These are phyloP conservation scores for Scutellaria barbata DNA, from an alignment of 257 asterid genomes.

Conservation along the genomic window DNA sequence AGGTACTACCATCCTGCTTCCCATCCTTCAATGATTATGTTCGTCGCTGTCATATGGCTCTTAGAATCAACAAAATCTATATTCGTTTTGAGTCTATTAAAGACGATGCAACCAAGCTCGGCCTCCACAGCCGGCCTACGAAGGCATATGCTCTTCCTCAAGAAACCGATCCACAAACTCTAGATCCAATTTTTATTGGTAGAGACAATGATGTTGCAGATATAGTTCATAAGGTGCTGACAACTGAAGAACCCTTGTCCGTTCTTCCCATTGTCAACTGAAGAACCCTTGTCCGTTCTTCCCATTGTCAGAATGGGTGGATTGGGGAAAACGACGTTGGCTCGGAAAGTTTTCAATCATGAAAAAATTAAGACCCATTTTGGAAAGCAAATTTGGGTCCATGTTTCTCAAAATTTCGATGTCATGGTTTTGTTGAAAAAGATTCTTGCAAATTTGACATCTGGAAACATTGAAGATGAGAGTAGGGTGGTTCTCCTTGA, in stretches of 20 bases:
- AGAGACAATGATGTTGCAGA: not conserved
- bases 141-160: not conserved
- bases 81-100: not conserved
- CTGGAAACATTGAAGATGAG: not conserved
- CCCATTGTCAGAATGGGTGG: not conserved
- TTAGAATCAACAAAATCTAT: not conserved
- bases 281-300: not conserved
- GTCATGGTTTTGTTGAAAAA: not conserved
- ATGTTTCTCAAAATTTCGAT: not conserved
- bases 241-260: not conserved
- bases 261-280: not conserved
- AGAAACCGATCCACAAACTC: not conserved
- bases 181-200: conserved; percentile 10
- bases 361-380: not conserved
- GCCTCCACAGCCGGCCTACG: not conserved
- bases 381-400: not conserved
- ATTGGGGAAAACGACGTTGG: not conserved
- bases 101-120: not conserved
- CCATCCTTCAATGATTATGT: not conserved
- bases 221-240: not conserved
- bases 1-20: not conserved
- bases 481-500: not conserved
- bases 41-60: not conserved
- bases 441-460: not conserved
- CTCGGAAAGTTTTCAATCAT: not conserved